Base-by-base conservation (phyloP, 2,329 filamentous ascomycete species). In the Aureobasidium sp. region DNA sequence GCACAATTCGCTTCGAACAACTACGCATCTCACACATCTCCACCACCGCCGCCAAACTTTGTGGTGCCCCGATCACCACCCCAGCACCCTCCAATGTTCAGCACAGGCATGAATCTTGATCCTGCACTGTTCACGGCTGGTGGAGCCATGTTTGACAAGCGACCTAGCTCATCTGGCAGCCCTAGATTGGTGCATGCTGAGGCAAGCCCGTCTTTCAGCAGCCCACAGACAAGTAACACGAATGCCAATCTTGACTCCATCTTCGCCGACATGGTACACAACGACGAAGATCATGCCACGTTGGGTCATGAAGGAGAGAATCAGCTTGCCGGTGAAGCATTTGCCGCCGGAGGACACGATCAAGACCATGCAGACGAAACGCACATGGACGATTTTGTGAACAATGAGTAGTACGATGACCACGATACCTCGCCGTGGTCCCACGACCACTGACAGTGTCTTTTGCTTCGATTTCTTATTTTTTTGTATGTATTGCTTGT, bases 201-300 rank as follows among this genome's bases (percentile, higher is more conserved):
- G 11, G 45, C 29, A 10, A 41, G 48, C 11, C 45, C 44, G 11
- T 41, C 36, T 10, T 59, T 71, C 49, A 68, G 68, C 9, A 70
- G 67, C 55, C 68, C 71, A 49, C 69, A 68, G 45, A 69, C 67
- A 30, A 67, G 65, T 29, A 66, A 65, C 11, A 67, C 66, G 27
- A 66, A 68, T 53, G 69, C 57, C 49, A 61, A 59, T 27, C 55
- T 72, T 58, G 71, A 72, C 41, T 70, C 66, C 37, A 70, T 73
- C 42, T 74, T 74, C 64, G 70, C 69, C 9, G 72, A 74, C 44
- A 66, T 74, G 47, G 70, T 74, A 11, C 67, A 71, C 47, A 66
- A 70, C 34, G 69, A 70, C 16, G 68, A 71, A 25, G 65, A 63
- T 3, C 48, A 62, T 21, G 57, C 62, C 6, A 48, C 55, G 3